Base-by-base conservation (phyloP, 2,329 filamentous ascomycete genomes). In the Hymenoscyphus fraxineus region DNA sequence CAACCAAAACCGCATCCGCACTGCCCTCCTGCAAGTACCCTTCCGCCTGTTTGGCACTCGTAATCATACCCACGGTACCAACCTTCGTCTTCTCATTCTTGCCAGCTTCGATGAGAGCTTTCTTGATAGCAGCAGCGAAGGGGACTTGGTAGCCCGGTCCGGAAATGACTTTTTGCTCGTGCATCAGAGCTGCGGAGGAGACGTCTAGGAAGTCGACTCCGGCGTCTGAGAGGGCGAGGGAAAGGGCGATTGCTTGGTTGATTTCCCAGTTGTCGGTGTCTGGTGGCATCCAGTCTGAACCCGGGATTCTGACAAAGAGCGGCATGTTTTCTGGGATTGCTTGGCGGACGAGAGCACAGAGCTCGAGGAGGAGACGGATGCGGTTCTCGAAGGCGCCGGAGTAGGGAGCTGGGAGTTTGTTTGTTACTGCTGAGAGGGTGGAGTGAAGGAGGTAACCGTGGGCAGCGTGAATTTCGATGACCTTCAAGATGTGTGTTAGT, bases 151-250 rank as follows among this genome's bases (percentile, higher is more conserved):
- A 93, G 0, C 80, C 88, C 0, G 87, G 86, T 0, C 83, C 84
- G 6, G 77, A 74, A 35, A 82, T 78, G 60, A 88, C 80, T 64
- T 86, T 83, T 70, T 87, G 84, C 62, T 77, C 74, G 0, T 80
- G 74, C 72, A 91, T 85, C 55, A 84, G 83, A 3, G 90, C 91
- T 0, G 87, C 90, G 6, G 82, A 83, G 1, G 85, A 88, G 6
- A 92, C 82, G 70, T 94, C 91, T 2, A 93, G 78, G 5, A 93
- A 78, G 72, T 94, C 90, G 3, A 93, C 84, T 6, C 90, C 90
- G n/a, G 78, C 80, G 1, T 85, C 82, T 0, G 86, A 86, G 0
- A 93, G 79, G 0, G 85, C 87, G 62, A 68, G 57, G 0, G 90
- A 87, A 1, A 94, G 82, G 60, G 79, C 79, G 51, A 86, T 80